Percentiles rank a stretch among this genome's conserved stretches.
Conservation (phyloP, 163 green algal genomes). For the Botryococcus braunii region DNA sequence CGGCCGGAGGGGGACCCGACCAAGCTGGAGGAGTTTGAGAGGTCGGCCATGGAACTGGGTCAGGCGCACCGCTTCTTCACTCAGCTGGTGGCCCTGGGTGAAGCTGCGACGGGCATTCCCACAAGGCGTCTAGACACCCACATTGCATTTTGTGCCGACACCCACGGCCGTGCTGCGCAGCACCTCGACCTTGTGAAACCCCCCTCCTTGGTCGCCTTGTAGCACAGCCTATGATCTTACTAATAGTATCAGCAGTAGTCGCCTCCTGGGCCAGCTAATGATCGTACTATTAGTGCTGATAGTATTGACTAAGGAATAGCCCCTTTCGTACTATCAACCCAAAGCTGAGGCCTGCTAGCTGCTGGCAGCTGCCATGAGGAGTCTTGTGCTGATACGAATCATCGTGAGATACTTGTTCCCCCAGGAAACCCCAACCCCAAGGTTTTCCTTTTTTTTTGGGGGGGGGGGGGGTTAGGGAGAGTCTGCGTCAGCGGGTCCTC, state of each 20-base stretch:
- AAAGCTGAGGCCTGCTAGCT: not conserved
- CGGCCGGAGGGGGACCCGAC: slow-evolving; percentile 33
- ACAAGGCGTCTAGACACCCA: slow-evolving; percentile 42
- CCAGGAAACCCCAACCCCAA: too few relatives aligned
- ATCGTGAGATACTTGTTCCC: too few relatives aligned
- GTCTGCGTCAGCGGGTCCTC: not conserved
- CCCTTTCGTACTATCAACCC: not conserved
- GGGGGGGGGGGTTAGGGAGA: not conserved
- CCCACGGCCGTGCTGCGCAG: slow-evolving; percentile 13
- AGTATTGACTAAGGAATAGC: not conserved
- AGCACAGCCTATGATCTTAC: not conserved
- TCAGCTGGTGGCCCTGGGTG: slow-evolving; percentile 19
- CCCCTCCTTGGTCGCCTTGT: not conserved
- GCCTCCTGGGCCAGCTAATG: too few relatives aligned
- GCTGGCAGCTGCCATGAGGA: not conserved
- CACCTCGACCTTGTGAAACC: not conserved
- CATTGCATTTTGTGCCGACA: slow-evolving; percentile 43
- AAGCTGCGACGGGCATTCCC: slow-evolving; percentile 28
- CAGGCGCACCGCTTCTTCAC: slow-evolving; percentile 16
- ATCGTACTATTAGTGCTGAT: not conserved
- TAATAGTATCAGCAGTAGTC: too few relatives aligned
- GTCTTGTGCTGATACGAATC: too few relatives aligned
- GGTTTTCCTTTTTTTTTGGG: not conserved
- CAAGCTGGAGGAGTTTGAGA: slow-evolving; percentile 38
- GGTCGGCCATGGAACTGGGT: slow-evolving; percentile 26